A percentile compares a stretch with the other conserved stretches of the same genome.
Evolutionary conservation across 2,329 filamentous ascomycete genomes (phyloP).

Genomic region (Sporothrix humicola): DNA sequence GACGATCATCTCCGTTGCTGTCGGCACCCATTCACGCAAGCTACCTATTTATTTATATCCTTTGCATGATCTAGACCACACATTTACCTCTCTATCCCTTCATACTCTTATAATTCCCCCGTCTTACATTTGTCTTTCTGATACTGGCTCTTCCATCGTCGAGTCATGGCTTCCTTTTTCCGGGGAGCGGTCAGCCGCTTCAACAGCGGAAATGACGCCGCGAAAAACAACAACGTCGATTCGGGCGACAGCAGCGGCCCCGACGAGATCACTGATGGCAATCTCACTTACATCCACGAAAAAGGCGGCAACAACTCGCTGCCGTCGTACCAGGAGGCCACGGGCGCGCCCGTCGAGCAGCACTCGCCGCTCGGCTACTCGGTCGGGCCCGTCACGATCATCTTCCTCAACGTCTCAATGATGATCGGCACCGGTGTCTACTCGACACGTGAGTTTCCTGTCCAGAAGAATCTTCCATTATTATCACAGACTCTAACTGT

Average conservation of each 20-base stretch:
- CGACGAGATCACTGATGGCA: conserved; percentile 28
- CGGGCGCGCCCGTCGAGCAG: conserved; percentile 65
- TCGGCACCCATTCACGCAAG: background rate
- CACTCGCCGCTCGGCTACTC: conserved; percentile 65
- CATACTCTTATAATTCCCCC: background rate
- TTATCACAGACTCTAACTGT: background rate
- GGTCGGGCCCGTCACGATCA: conserved; percentile 60
- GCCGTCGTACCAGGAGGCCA: conserved; percentile 57
- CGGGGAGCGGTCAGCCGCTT: background rate
- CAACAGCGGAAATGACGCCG: background rate
- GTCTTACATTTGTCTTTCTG: background rate
- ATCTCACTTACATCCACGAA: conserved; percentile 32
- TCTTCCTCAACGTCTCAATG: conserved; percentile 65
- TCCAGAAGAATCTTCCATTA: background rate
- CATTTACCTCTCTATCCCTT: background rate
- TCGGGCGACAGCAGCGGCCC: conserved; percentile 3
- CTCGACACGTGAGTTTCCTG: conserved; percentile 61
- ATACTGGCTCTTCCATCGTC: background rate
- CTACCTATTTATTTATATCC: background rate
- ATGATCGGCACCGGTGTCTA: conserved; percentile 68
- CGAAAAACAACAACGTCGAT: background rate
- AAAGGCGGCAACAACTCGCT: conserved; percentile 39
- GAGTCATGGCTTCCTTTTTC: conserved; percentile 12
- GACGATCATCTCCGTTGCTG: background rate
- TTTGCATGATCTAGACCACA: background rate